Evolutionary conservation across 352 stramenopile genomes (phyloP), one percentile per base, ranked within the genome.

Genomic region (Pythium vanterpoolii): DNA sequence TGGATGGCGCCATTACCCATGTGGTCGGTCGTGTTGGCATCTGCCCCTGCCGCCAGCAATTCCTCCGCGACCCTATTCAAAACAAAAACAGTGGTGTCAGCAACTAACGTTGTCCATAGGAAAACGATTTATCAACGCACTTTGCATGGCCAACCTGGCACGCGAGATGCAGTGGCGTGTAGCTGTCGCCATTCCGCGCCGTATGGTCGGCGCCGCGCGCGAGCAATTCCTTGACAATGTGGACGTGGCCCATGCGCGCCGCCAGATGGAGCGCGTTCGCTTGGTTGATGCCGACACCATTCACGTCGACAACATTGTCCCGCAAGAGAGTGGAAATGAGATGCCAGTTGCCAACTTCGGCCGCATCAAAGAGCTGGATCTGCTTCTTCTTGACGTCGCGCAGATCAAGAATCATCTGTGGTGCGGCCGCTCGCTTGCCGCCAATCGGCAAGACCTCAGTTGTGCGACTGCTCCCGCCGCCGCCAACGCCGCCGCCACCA

Each of bases 361-460:
- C 85, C 0, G 85, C 85, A 60, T 95, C 85, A 43, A 93, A 95
- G 18, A 95, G 69, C 63, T 95, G 85, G 54, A 95, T 90, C 55
- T 95, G 85, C 72, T 95, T 95, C 71, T 95, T 91, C 68, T 91
- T 91, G 5, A 95, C 77, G 43, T 95, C 83, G 55, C 85, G 71
- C 56, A 95, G 46, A 52, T 95, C 85, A 45, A 95, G 59, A 55
- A 90, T 95, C 75, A 90, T 86, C 62, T 90, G 79, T 6, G 83
- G 85, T 14, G 82, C 83, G 4, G 78, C 77, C 1, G 78, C 70
- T 11, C 79, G 68, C 60, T 87, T 87, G 13, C 26, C 38, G n/a
- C 6, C 33, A 4, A 38, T 58, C 26, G 7, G 45, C 38, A 5
- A 61, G 57, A 6, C 65, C 68, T n/a, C 68, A 60, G 16, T 44